Conservation (phyloP, 164 flowering plant genomes). For the Umbilicus rupestris region DNA sequence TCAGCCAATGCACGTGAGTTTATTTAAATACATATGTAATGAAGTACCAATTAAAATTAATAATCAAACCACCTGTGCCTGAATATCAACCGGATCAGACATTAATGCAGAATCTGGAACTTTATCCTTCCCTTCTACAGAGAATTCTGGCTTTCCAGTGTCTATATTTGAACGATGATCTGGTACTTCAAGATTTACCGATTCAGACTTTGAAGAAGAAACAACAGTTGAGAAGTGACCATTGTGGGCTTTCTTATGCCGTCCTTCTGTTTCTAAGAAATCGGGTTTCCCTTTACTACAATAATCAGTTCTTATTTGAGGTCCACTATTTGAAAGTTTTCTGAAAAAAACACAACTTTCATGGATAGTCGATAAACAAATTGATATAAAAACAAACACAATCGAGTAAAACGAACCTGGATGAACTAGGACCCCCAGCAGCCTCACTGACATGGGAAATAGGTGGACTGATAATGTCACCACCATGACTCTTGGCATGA, state of each 20-base stretch:
- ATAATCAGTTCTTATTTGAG: slow-evolving; percentile 39
- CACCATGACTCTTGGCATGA: slow-evolving; percentile 22
- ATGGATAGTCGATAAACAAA: not conserved
- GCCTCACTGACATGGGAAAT: slow-evolving; percentile 19
- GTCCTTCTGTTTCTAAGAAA: slow-evolving; percentile 47
- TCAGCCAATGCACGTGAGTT: not conserved
- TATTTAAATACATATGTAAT: not conserved
- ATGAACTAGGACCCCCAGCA: slow-evolving; percentile 15
- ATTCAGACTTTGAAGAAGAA: slow-evolving; percentile 22
- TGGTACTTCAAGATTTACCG: slow-evolving; percentile 17
- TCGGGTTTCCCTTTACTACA: slow-evolving; percentile 42
- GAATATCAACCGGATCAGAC: slow-evolving; percentile 36
- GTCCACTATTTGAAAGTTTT: slow-evolving; percentile 41
- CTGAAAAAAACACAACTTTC: not conserved
- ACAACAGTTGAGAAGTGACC: slow-evolving; percentile 16
- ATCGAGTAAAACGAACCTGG: slow-evolving; percentile 26
- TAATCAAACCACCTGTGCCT: slow-evolving; percentile 36
- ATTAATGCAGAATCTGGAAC: slow-evolving; percentile 25
- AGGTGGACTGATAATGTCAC: slow-evolving; percentile 16
- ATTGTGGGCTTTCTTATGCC: slow-evolving; percentile 38
- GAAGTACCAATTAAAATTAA: not conserved
- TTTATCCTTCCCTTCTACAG: slow-evolving; percentile 27
- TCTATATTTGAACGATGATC: slow-evolving; percentile 19
- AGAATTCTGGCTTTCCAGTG: slow-evolving; percentile 20
- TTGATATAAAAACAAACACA: slow-evolving; percentile 6